phyloP scores from a whole-genome alignment of 192 early-diverging fungal species.

The Podila epigama region DNA sequence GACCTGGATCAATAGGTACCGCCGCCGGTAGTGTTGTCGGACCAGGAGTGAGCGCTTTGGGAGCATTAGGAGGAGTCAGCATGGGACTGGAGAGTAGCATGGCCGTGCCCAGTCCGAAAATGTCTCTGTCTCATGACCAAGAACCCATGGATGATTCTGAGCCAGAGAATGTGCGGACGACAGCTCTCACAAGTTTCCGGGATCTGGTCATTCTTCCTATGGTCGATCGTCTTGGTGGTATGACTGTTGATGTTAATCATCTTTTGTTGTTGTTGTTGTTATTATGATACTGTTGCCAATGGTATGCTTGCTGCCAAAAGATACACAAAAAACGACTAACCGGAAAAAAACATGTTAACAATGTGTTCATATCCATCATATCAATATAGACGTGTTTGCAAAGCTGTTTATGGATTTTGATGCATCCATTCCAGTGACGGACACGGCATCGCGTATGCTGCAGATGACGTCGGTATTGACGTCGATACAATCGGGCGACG shows the following conservation, averaged over 20 bases:
- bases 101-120: conserved; percentile 16
- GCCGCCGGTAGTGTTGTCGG: too few species aligned
- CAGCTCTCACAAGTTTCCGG: conserved; percentile 70
- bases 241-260: neutral
- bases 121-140: conserved; percentile 14
- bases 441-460: conserved; percentile 71
- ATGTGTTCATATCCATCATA: neutral
- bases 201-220: conserved; percentile 72
- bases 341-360: too few species aligned
- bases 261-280: neutral
- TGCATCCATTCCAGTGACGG: conserved; percentile 65
- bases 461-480: conserved; percentile 77
- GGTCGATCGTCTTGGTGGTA: conserved; percentile 69
- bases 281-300: too few species aligned
- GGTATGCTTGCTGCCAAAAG: too few species aligned
- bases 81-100: conserved; percentile 4
- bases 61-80: neutral
- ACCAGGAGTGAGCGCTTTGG: neutral
- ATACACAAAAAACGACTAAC: too few species aligned
- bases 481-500: conserved; percentile 56
- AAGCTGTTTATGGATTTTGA: conserved; percentile 71
- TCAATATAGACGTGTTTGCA: conserved; percentile 68
- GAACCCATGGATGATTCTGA: conserved; percentile 43
- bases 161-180: conserved; percentile 64
- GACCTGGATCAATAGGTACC: too few species aligned